phyloP scores from a whole-genome alignment of 2,329 filamentous ascomycete species.

The Fusarium sp. region DNA sequence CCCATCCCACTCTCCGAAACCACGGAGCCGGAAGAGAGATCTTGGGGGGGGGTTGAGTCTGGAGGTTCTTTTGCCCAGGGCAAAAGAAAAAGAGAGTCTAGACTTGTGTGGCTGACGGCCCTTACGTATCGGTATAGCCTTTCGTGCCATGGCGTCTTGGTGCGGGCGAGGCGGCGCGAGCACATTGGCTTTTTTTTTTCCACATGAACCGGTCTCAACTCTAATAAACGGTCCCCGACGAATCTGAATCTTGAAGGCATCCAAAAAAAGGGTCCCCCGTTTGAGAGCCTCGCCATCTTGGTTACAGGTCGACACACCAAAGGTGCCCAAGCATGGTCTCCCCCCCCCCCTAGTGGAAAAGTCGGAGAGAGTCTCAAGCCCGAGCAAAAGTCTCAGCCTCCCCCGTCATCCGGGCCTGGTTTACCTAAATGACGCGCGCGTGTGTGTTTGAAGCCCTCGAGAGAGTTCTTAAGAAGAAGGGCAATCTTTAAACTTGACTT shows the following conservation, averaged over 20 bases:
- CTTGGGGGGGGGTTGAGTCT: not conserved
- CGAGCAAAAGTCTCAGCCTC: constrained; percentile 3
- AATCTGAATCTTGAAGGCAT: constrained; percentile 5
- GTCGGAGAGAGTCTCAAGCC: not conserved
- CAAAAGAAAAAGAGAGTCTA: not conserved
- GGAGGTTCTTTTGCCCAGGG: not conserved
- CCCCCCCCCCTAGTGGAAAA: not conserved
- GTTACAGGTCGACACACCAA: not conserved
- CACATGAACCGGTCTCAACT: constrained; percentile 38
- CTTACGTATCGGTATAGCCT: constrained; percentile 13
- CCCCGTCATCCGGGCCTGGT: not conserved
- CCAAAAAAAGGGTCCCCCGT: constrained; percentile 25
- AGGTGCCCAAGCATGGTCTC: not conserved
- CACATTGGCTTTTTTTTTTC: constrained; percentile 14
- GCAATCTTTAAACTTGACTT: constrained; percentile 16
- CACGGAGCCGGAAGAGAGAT: constrained; percentile 27
- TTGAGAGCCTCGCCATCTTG: constrained; percentile 4
- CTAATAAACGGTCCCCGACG: constrained; percentile 25
- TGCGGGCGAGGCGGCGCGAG: constrained; percentile 28
- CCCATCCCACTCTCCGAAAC: constrained; percentile 28
- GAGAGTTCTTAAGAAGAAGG: not conserved
- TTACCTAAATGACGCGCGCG: not conserved
- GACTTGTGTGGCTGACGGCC: not conserved
- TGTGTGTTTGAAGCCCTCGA: not conserved
- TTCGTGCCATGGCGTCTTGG: constrained; percentile 25